A percentile compares a stretch with the other conserved stretches of the same genome.
Evolutionary conservation across 2,329 filamentous ascomycete genomes (phyloP).

Genomic region (Neonectria sp.): DNA sequence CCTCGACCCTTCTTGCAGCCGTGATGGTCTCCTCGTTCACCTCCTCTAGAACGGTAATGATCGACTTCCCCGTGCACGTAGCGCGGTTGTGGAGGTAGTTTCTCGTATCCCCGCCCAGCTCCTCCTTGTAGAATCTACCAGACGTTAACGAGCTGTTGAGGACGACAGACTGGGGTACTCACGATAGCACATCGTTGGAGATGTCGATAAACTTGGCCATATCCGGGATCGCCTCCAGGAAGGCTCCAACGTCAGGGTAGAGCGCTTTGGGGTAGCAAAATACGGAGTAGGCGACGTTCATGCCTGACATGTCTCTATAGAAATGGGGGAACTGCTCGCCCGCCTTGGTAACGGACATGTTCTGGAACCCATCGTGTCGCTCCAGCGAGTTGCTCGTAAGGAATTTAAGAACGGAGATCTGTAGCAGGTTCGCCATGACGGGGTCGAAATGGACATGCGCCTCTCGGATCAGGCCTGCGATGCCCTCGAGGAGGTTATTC

Average conservation of each 20-base stretch:
- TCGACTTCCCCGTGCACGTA: slow-evolving; percentile 11
- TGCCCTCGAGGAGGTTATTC: slow-evolving; percentile 26
- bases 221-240: slow-evolving; percentile 17
- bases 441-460: slow-evolving; percentile 22
- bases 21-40: slow-evolving; percentile 18
- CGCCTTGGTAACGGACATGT: slow-evolving; percentile 16
- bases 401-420: slow-evolving; percentile 28
- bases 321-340: slow-evolving; percentile 21
- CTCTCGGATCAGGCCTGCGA: slow-evolving; percentile 12
- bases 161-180: not conserved
- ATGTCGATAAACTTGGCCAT: slow-evolving; percentile 15
- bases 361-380: slow-evolving; percentile 17
- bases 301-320: slow-evolving; percentile 23
- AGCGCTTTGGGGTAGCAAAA: slow-evolving; percentile 19
- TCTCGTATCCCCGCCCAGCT: slow-evolving; percentile 17
- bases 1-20: slow-evolving; percentile 16
- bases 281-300: slow-evolving; percentile 19
- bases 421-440: slow-evolving; percentile 20
- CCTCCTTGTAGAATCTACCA: slow-evolving; percentile 23
- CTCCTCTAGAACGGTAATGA: slow-evolving; percentile 12
- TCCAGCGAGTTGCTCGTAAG: slow-evolving; percentile 21
- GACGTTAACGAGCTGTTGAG: not conserved
- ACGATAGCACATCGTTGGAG: slow-evolving; percentile 11
- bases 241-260: slow-evolving; percentile 18
- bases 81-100: slow-evolving; percentile 25